Evolutionary conservation across 2,329 filamentous ascomycete species (phyloP).

Genomic region (Fusarium bactridioides): DNA sequence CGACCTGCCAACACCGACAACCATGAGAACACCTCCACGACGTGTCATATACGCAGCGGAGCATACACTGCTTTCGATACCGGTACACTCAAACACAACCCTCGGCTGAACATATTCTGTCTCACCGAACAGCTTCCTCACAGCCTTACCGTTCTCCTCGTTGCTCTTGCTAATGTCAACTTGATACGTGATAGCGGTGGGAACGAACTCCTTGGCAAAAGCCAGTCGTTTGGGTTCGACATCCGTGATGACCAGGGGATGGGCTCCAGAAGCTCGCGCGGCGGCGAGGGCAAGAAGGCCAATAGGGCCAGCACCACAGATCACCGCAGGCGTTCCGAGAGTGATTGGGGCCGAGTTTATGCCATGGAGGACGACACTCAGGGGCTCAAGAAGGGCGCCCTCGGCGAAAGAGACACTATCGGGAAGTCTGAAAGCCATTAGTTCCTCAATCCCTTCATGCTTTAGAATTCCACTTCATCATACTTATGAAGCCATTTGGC

Average conservation of each 20-base stretch:
- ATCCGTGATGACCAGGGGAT: conserved; percentile 71
- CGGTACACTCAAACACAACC: conserved; percentile 71
- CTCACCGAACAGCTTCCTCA: conserved; percentile 61
- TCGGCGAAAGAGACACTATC: conserved; percentile 64
- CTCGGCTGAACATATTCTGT: conserved; percentile 65
- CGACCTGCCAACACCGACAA: conserved; percentile 69
- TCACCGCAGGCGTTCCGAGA: conserved; percentile 62
- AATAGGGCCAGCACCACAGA: conserved; percentile 71
- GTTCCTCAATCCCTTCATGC: neutral
- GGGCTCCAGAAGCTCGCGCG: conserved; percentile 67
- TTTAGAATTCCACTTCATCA: neutral
- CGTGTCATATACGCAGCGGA: conserved; percentile 65
- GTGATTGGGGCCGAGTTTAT: conserved; percentile 60
- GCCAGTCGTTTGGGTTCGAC: conserved; percentile 62
- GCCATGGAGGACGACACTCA: conserved; percentile 70
- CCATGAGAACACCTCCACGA: conserved; percentile 67
- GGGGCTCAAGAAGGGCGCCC: conserved; percentile 70
- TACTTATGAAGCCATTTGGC: conserved; percentile 66
- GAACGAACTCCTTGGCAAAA: conserved; percentile 67
- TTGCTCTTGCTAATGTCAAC: conserved; percentile 55
- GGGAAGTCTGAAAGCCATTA: conserved; percentile 53
- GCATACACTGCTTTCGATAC: conserved; percentile 68
- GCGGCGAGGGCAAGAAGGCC: conserved; percentile 66
- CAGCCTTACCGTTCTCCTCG: conserved; percentile 59
- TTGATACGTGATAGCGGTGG: conserved; percentile 61